phyloP scores from a whole-genome alignment of 208 protist species.

The Porcisia deanei region DNA sequence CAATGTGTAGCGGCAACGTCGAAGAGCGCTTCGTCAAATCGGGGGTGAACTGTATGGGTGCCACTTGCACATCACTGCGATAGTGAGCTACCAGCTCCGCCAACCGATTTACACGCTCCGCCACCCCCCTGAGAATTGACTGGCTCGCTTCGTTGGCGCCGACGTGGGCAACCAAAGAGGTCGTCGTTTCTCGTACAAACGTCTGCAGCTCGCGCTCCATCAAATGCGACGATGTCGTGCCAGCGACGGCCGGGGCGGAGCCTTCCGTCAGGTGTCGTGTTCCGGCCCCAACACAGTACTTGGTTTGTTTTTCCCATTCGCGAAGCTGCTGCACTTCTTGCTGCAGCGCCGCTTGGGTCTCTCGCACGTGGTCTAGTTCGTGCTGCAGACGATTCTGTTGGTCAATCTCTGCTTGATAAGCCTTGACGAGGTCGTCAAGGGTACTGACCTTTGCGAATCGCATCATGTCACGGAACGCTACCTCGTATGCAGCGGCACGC shows the following conservation, averaged over 20 bases:
- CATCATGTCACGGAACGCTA: slow-evolving; percentile 91
- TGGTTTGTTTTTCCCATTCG: slow-evolving; percentile 23
- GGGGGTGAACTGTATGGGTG: slow-evolving; percentile 10
- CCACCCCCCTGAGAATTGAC: slow-evolving; percentile 33
- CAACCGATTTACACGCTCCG: slow-evolving; percentile 40
- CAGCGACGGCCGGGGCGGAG: slow-evolving; percentile 1
- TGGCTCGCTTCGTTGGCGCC: slow-evolving; percentile 29
- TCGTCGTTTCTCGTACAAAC: slow-evolving; percentile 42
- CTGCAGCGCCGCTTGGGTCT: slow-evolving; percentile 23
- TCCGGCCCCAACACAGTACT: slow-evolving; percentile 23
- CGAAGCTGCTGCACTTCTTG: slow-evolving; percentile 34
- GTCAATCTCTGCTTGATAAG: slow-evolving; percentile 59
- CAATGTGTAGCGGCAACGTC: slow-evolving; percentile 32
- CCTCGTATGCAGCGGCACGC: slow-evolving; percentile 76
- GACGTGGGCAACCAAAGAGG: slow-evolving; percentile 21
- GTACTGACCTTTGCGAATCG: slow-evolving; percentile 71
- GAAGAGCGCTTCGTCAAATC: slow-evolving; percentile 31
- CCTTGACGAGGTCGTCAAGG: slow-evolving; percentile 39
- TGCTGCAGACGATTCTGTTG: slow-evolving; percentile 69
- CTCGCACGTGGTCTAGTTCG: slow-evolving; percentile 29
- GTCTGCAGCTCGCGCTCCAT: slow-evolving; percentile 46
- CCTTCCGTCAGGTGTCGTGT: neutral
- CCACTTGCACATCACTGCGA: slow-evolving; percentile 45
- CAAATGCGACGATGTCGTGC: slow-evolving; percentile 21
- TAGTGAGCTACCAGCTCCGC: slow-evolving; percentile 31